Percentiles rank a stretch among this genome's conserved stretches.
Conservation (phyloP, 306 rosid species). For the Canavalia ensiformis region DNA sequence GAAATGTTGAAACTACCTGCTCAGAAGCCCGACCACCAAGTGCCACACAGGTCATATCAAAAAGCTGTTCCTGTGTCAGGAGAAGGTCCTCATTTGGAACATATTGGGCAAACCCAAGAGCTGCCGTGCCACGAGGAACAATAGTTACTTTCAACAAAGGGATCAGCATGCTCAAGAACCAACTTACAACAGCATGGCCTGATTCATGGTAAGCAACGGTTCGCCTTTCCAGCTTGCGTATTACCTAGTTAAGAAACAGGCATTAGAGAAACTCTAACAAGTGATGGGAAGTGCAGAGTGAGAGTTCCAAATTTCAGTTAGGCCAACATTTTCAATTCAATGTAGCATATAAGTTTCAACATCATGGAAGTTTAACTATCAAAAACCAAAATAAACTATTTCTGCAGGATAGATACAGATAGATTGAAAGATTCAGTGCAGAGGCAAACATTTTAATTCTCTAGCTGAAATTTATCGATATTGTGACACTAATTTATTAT, state of each 20-base stretch:
- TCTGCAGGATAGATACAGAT: not conserved
- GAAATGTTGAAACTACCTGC: constrained; percentile 66
- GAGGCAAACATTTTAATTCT: constrained; percentile 19
- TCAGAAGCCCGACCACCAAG: constrained; percentile 99
- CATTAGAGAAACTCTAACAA: constrained; percentile 32
- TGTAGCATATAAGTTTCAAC: constrained; percentile 4
- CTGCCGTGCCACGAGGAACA: constrained; percentile 97
- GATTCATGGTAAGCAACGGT: constrained; percentile 98
- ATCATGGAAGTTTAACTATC: constrained; percentile 9
- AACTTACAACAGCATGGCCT: constrained; percentile 95
- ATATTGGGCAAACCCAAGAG: constrained; percentile 97
- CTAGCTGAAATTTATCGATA: constrained; percentile 4
- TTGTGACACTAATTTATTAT: not conserved
- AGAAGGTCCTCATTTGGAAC: constrained; percentile 94
- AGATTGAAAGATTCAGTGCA: not conserved
- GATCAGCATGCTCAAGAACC: constrained; percentile 94
- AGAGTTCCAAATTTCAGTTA: not conserved
- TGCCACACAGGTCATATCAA: constrained; percentile 94
- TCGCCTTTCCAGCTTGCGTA: constrained; percentile 89
- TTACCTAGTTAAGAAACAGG: constrained; percentile 68
- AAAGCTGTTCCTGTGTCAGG: constrained; percentile 95
- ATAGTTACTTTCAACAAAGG: constrained; percentile 92
- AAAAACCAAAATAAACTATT: not conserved
- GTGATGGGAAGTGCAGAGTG: not conserved
- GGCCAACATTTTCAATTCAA: constrained; percentile 16